These are phyloP conservation scores for Puccinia coronata DNA, from an alignment of 1,284 basidiomycete genomes.

Conservation along the genomic window DNA sequence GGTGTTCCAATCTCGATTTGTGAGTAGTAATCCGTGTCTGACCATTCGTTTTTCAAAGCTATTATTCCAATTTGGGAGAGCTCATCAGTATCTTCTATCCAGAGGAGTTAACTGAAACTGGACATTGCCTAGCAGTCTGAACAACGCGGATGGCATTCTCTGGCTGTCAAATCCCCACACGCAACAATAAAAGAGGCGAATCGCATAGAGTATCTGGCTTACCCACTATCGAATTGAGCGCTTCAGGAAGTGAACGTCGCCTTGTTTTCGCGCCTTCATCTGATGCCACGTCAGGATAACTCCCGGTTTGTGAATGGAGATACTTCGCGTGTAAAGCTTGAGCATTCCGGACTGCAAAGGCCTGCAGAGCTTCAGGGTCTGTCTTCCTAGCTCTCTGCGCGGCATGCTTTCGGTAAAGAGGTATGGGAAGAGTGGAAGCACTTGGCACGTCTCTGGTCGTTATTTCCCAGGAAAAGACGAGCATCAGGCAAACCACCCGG, in stretches of 20 bases:
- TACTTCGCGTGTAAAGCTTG: slow-evolving; percentile 10
- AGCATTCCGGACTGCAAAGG: slow-evolving; percentile 22
- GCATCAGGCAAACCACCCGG: slow-evolving; percentile 11
- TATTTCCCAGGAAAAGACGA: slow-evolving; percentile 2
- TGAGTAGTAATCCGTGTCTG: slow-evolving; percentile 54
- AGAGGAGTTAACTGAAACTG: background rate
- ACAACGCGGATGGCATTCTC: background rate
- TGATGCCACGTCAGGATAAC: background rate
- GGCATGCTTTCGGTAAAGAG: slow-evolving; percentile 21
- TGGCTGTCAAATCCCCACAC: background rate
- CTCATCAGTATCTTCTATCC: background rate
- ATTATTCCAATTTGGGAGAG: background rate
- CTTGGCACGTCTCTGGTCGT: background rate
- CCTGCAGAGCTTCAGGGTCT: slow-evolving; percentile 6
- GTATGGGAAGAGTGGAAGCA: background rate
- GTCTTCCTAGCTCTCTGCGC: background rate
- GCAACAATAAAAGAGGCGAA: background rate
- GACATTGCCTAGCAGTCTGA: background rate
- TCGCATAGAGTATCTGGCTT: background rate
- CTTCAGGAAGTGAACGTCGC: slow-evolving; percentile 13
- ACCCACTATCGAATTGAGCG: background rate
- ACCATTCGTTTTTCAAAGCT: slow-evolving; percentile 48
- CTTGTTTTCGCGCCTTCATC: background rate
- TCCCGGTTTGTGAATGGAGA: background rate
- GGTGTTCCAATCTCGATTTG: slow-evolving; percentile 60